Conservation (phyloP, 1,284 basidiomycete genomes). For the Irpex rosettiformis region DNA sequence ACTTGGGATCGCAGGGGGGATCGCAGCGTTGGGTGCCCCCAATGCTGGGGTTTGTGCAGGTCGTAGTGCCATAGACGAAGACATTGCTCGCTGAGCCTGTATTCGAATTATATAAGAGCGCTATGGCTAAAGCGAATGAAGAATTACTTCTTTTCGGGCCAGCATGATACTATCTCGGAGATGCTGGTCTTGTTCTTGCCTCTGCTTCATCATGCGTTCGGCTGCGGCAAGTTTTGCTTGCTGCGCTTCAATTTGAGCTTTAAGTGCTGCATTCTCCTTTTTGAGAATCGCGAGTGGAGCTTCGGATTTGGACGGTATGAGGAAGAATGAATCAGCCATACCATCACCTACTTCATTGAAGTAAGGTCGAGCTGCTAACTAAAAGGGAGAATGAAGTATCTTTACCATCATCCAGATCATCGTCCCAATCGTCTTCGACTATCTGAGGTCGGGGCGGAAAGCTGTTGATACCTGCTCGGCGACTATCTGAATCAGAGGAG, state of each 20-base stretch:
- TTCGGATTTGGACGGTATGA: constrained; percentile 62
- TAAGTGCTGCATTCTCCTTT: constrained; percentile 63
- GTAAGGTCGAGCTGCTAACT: neutral
- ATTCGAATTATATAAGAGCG: neutral
- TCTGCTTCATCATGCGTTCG: constrained; percentile 58
- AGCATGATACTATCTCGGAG: constrained; percentile 75
- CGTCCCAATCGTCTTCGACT: constrained; percentile 36
- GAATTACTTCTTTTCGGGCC: constrained; percentile 68
- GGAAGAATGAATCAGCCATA: constrained; percentile 72
- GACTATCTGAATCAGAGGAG: constrained; percentile 20
- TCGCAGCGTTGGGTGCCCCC: constrained; percentile 29
- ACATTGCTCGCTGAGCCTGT: constrained; percentile 75
- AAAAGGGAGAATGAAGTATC: neutral
- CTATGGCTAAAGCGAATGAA: constrained; percentile 1
- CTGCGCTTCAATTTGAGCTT: constrained; percentile 51
- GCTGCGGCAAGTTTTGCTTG: constrained; percentile 54
- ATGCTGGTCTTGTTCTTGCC: constrained; percentile 73
- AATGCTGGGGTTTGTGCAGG: constrained; percentile 32
- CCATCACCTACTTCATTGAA: constrained; percentile 40
- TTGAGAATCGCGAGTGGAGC: constrained; percentile 46
- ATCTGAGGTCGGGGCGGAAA: constrained; percentile 29
- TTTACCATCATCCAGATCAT: constrained; percentile 41
- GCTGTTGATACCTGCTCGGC: constrained; percentile 20
- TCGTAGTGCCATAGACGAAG: constrained; percentile 51
- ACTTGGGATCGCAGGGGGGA: constrained; percentile 40